A percentile compares a stretch with the other conserved stretches of the same genome.
Conservation (phyloP, 345 rosid species). For the Psidium friedrichsthalianum region DNA sequence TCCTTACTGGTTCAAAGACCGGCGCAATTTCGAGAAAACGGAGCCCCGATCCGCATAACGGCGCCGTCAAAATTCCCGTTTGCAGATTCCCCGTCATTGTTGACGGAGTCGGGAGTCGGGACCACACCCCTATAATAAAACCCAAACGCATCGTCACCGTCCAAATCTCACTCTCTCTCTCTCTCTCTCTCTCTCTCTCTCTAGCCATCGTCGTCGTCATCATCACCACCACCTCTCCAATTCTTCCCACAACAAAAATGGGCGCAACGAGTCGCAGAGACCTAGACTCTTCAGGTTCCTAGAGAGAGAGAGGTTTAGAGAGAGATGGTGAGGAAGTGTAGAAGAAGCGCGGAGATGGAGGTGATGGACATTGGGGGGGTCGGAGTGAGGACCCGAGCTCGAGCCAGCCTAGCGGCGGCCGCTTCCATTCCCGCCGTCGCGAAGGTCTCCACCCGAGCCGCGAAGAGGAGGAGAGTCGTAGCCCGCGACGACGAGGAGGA, state of each 20-base stretch:
- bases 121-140: constrained; percentile 14
- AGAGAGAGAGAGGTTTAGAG: not conserved
- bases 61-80: constrained; percentile 80
- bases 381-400: constrained; percentile 22
- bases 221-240: not conserved
- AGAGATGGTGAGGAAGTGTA: constrained; percentile 29
- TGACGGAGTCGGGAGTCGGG: constrained; percentile 43
- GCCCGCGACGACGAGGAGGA: not conserved
- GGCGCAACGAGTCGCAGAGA: not conserved
- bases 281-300: not conserved
- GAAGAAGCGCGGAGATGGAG: constrained; percentile 13
- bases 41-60: constrained; percentile 28
- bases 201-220: not conserved
- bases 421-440: not conserved
- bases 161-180: not conserved
- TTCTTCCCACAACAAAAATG: not conserved
- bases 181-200: too few relatives aligned
- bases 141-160: constrained; percentile 26
- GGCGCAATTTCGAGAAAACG: constrained; percentile 7
- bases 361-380: constrained; percentile 19
- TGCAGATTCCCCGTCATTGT: constrained; percentile 44
- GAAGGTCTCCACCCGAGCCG: not conserved
- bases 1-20: constrained; percentile 4
- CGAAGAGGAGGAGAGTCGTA: constrained; percentile 10
- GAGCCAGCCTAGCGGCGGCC: constrained; percentile 3